Percentiles rank a stretch among this genome's conserved stretches.
Evolutionary conservation across 495 filamentous ascomycete genomes (phyloP).

Genomic region (Neurospora sp.): DNA sequence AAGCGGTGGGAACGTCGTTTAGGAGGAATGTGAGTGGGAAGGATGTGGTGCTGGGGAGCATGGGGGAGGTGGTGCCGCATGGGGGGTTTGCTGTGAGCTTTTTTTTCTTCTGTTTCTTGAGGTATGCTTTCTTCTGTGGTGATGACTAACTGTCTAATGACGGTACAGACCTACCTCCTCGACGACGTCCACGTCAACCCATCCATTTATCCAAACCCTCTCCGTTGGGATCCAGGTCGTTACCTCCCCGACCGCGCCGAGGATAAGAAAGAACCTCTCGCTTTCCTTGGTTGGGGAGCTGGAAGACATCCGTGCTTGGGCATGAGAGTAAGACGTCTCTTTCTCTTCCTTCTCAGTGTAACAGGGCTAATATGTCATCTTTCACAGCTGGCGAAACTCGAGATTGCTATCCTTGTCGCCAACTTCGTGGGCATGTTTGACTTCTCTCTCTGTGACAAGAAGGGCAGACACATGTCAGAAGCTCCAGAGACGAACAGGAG

Average conservation of each 20-base stretch:
- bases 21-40: constrained; percentile 29
- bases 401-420: constrained; percentile 34
- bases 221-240: constrained; percentile 33
- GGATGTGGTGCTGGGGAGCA: constrained; percentile 22
- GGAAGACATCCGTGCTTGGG: constrained; percentile 34
- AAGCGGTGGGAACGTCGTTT: constrained; percentile 19
- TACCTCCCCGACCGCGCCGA: constrained; percentile 32
- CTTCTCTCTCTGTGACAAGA: constrained; percentile 17
- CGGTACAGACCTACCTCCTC: constrained; percentile 14
- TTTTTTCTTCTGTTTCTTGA: background rate
- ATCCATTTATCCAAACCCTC: constrained; percentile 30
- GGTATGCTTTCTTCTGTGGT: background rate
- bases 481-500: constrained; percentile 5
- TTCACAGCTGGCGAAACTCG: constrained; percentile 34
- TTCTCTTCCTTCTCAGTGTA: background rate
- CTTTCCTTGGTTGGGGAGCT: constrained; percentile 36
- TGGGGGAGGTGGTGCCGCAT: constrained; percentile 33
- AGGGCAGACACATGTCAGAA: background rate
- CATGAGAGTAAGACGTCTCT: constrained; percentile 2
- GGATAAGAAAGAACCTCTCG: constrained; percentile 30
- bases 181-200: constrained; percentile 34
- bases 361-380: background rate
- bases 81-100: constrained; percentile 23
- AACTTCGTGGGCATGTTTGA: constrained; percentile 28
- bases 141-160: background rate